These are phyloP conservation scores for Teunomyces kruisii DNA, from an alignment of 805 yeast species.

Conservation along the genomic window DNA sequence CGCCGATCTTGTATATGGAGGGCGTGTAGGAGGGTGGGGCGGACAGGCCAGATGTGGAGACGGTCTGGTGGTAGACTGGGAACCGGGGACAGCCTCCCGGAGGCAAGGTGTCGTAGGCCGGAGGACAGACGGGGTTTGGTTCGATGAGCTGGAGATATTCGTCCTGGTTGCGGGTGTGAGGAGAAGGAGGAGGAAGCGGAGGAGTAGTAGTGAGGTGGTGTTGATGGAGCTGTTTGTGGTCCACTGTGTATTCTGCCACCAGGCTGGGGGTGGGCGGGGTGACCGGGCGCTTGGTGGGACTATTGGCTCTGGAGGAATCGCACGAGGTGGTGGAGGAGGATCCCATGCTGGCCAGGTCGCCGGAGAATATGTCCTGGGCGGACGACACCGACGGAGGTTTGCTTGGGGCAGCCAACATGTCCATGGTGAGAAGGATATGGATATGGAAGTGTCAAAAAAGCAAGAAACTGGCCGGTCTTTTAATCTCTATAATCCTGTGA, in stretches of 20 bases:
- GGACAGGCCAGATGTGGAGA: neutral
- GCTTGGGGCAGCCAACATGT: neutral
- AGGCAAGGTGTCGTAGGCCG: slow-evolving; percentile 34
- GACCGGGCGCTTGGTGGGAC: slow-evolving; percentile 7
- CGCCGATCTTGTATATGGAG: slow-evolving; percentile 58
- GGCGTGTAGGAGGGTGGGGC: slow-evolving; percentile 65
- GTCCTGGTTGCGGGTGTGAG: neutral
- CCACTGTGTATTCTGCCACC: neutral
- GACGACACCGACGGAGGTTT: neutral
- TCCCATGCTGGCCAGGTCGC: slow-evolving; percentile 1
- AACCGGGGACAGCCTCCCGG: slow-evolving; percentile 47
- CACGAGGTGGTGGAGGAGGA: slow-evolving; percentile 8
- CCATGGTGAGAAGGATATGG: neutral
- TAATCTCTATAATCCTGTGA: too few relatives aligned
- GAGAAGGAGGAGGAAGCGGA: too few relatives aligned
- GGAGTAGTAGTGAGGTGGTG: neutral
- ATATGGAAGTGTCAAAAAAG: too few relatives aligned
- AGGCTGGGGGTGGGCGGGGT: slow-evolving; percentile 8
- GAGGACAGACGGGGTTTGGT: slow-evolving; percentile 40
- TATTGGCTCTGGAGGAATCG: slow-evolving; percentile 5
- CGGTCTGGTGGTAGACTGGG: slow-evolving; percentile 20
- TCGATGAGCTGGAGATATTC: slow-evolving; percentile 32
- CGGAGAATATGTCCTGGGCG: slow-evolving; percentile 8
- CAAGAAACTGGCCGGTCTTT: too few relatives aligned
- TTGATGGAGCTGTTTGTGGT: neutral